Percentiles rank a stretch among this genome's conserved stretches.
These are phyloP conservation scores for Solanum phureja DNA, from an alignment of 257 asterid species.

Conservation along the genomic window DNA sequence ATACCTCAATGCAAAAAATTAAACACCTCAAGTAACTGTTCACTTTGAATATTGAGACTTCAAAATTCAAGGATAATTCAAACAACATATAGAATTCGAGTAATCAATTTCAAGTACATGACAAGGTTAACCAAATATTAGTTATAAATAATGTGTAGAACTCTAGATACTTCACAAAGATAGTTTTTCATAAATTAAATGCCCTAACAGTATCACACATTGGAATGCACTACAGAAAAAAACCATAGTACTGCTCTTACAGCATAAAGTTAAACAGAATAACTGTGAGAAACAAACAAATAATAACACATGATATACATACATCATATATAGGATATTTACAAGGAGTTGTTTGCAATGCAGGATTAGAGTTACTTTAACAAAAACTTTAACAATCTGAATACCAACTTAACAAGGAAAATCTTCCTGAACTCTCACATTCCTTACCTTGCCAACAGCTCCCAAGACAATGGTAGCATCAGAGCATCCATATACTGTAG, in stretches of 20 bases:
- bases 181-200: not conserved
- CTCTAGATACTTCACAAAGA: not conserved
- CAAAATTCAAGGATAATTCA: not conserved
- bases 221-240: not conserved
- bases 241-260: not conserved
- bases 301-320: not conserved
- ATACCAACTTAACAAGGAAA: not conserved
- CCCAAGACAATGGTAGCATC: slow-evolving; percentile 92
- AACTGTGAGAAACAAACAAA: not conserved
- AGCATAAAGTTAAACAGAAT: not conserved
- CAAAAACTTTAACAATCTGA: not conserved
- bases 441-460: slow-evolving; percentile 89
- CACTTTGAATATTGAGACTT: not conserved
- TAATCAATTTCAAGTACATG: not conserved
- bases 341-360: not conserved
- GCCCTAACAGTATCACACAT: not conserved
- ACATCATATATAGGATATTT: not conserved
- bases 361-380: not conserved
- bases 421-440: not conserved
- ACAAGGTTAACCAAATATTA: not conserved
- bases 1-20: not conserved
- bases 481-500: slow-evolving; percentile 88
- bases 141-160: not conserved
- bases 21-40: not conserved
- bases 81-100: not conserved